Conservation (phyloP, 495 filamentous ascomycete genomes). For the Aspergillus biplanus region DNA sequence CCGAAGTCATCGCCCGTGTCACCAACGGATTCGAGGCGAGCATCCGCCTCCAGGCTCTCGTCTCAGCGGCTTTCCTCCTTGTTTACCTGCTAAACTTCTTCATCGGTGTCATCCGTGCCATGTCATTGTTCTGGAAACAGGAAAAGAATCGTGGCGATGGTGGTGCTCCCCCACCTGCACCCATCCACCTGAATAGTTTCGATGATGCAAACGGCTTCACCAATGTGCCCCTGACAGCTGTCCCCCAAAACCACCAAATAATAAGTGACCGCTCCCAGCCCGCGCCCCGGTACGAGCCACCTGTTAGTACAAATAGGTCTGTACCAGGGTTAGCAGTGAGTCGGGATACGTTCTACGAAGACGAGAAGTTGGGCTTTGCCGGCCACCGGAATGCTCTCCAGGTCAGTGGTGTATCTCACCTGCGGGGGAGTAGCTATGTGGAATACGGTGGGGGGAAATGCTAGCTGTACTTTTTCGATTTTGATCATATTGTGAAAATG, state of each 20-base stretch:
- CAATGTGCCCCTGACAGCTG: conserved; percentile 37
- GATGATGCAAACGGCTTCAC: conserved; percentile 30
- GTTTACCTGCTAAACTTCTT: conserved; percentile 78
- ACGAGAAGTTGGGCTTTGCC: conserved; percentile 53
- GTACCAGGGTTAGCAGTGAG: conserved; percentile 10
- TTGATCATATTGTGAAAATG: too few relatives aligned
- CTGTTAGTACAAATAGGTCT: conserved; percentile 5
- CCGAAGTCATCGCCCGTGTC: conserved; percentile 69
- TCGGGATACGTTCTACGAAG: conserved; percentile 26
- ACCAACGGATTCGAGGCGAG: conserved; percentile 61
- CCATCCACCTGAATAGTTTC: not conserved
- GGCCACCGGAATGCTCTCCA: conserved; percentile 43
- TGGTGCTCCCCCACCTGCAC: conserved; percentile 38
- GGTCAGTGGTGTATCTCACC: conserved; percentile 26
- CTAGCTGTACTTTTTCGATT: not conserved
- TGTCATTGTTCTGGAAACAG: conserved; percentile 49
- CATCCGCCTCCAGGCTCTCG: conserved; percentile 75
- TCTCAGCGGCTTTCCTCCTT: conserved; percentile 69
- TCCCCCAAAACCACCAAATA: conserved; percentile 24
- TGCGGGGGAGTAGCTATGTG: conserved; percentile 43
- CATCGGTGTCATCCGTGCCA: conserved; percentile 68
- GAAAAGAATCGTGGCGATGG: conserved; percentile 53
- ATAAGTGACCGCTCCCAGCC: conserved; percentile 16
- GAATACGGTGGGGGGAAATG: conserved; percentile 45
- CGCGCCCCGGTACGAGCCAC: conserved; percentile 34